Evolutionary conservation across 371 early-diverging fungal genomes (phyloP).

Genomic region (Mortierella sp.): DNA sequence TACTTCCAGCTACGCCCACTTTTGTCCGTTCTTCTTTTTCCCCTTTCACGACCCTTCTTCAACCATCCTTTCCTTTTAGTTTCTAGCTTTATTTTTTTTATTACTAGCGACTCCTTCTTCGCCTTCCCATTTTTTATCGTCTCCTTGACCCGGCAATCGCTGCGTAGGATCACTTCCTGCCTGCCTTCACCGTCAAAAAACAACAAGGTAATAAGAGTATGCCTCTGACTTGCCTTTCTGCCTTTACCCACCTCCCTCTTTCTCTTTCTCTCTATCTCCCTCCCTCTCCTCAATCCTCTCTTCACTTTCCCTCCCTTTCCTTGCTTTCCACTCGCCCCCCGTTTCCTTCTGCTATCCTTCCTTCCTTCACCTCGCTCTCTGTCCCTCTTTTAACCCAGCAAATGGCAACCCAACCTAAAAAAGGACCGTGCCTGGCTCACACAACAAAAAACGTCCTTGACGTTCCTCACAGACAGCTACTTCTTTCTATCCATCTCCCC

Average conservation of each 20-base stretch:
- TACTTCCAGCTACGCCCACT: constrained; percentile 5
- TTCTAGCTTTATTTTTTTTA: background rate
- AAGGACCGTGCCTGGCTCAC: background rate
- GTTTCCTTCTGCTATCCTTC: background rate
- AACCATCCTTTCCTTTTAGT: background rate
- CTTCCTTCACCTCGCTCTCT: background rate
- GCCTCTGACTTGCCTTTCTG: background rate
- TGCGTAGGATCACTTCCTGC: background rate
- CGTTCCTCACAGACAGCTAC: background rate
- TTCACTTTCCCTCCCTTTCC: background rate
- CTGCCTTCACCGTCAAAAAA: background rate
- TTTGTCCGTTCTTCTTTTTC: background rate
- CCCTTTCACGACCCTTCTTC: background rate
- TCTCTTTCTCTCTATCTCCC: background rate
- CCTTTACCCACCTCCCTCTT: background rate
- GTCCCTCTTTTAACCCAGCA: background rate
- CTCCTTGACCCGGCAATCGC: constrained; percentile 6
- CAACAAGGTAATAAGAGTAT: background rate
- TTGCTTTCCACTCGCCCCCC: background rate
- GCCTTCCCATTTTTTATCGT: background rate
- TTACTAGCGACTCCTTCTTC: background rate
- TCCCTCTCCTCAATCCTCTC: background rate
- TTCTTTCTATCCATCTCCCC: background rate
- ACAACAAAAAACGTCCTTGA: background rate
- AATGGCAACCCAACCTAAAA: background rate